phyloP scores from a whole-genome alignment of 148 eudicot genomes.

The Fallopia convolvulus region DNA sequence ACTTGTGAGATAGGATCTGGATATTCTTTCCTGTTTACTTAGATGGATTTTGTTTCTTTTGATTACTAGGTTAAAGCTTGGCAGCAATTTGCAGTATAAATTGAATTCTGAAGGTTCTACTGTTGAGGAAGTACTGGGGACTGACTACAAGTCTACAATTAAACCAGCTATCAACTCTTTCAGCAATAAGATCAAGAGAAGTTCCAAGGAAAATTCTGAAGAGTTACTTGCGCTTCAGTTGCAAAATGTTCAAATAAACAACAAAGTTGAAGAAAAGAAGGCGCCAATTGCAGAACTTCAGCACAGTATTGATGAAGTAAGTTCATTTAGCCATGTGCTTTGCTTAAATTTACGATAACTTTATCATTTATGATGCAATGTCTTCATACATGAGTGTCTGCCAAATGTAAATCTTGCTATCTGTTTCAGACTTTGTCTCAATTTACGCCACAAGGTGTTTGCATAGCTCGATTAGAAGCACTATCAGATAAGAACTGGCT shows the following conservation, averaged over 20 bases:
- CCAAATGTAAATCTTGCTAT: not conserved
- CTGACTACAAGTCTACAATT: conserved; percentile 62
- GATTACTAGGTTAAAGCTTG: conserved; percentile 63
- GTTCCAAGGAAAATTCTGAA: conserved; percentile 55
- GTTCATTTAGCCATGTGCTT: conserved; percentile 11
- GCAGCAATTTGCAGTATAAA: conserved; percentile 55
- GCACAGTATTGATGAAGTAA: conserved; percentile 61
- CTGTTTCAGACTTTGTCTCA: not conserved
- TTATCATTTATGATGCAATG: not conserved
- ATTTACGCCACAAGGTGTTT: not conserved
- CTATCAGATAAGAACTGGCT: not conserved
- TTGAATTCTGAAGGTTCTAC: conserved; percentile 63
- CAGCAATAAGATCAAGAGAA: conserved; percentile 55
- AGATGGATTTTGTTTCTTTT: conserved; percentile 1
- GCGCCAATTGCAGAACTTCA: conserved; percentile 47
- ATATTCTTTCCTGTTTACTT: not conserved
- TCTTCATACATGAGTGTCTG: not conserved
- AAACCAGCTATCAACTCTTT: conserved; percentile 59
- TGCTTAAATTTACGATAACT: not conserved
- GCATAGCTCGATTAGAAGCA: not conserved
- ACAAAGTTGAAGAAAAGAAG: conserved; percentile 57
- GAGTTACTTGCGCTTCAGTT: conserved; percentile 70
- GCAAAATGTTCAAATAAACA: conserved; percentile 46
- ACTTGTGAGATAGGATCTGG: not conserved
- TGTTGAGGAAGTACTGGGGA: conserved; percentile 65